These are phyloP conservation scores for Wallacemonas sp. DNA, from an alignment of 208 protist genomes.

Conservation along the genomic window DNA sequence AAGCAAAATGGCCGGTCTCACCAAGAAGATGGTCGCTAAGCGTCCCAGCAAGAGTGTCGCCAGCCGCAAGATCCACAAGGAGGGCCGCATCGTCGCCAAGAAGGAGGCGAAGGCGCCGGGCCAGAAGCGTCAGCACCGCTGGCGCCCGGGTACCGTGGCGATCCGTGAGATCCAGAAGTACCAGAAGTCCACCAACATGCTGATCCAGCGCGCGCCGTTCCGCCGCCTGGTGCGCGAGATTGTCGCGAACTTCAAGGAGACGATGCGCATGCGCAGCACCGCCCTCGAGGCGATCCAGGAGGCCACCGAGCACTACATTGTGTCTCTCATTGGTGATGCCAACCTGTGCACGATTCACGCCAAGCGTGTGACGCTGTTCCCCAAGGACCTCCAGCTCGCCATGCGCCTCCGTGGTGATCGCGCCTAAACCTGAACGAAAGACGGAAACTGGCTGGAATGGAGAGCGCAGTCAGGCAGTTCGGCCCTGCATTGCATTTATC, in stretches of 20 bases:
- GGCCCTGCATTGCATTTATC: too few relatives aligned
- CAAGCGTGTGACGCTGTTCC: constrained; percentile 99
- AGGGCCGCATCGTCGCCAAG: constrained; percentile 70
- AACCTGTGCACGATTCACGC: constrained; percentile 98
- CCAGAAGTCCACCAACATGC: constrained; percentile 98
- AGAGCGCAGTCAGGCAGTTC: too few relatives aligned
- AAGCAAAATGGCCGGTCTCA: constrained; percentile 48
- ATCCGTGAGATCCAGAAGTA: constrained; percentile 99
- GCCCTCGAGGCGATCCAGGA: constrained; percentile 96
- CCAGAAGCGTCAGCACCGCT: constrained; percentile 97
- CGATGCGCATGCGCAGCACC: constrained; percentile 65
- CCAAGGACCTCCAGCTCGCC: constrained; percentile 99
- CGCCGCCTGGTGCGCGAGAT: constrained; percentile 99
- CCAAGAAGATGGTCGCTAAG: constrained; percentile 59
- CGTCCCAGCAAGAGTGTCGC: constrained; percentile 74
- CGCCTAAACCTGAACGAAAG: constrained; percentile 20
- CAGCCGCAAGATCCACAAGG: constrained; percentile 73
- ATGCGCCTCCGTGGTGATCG: constrained; percentile 96
- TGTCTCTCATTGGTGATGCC: constrained; percentile 92
- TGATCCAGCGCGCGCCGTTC: constrained; percentile 99
- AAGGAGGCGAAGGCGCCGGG: constrained; percentile 59
- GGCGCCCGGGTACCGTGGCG: constrained; percentile 98
- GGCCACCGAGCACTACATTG: constrained; percentile 96
- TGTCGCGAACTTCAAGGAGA: constrained; percentile 94
- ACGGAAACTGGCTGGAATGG: too few relatives aligned